A percentile compares a stretch with the other conserved stretches of the same genome.
Evolutionary conservation across 768 basidiomycete species (phyloP).

Genomic region (Russula vinacea): DNA sequence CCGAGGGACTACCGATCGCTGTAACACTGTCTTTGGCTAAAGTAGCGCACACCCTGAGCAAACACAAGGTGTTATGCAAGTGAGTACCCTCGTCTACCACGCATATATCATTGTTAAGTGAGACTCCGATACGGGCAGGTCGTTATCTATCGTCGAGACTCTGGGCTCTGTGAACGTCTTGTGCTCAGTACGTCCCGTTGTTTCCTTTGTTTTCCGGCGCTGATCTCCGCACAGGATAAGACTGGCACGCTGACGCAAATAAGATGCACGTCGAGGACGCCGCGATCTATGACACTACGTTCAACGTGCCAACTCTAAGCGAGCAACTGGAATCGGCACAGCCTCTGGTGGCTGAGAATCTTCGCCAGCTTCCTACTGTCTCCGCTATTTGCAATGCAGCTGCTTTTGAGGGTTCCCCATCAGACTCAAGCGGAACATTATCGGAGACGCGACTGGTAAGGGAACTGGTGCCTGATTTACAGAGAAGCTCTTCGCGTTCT

Average conservation of each 20-base stretch:
- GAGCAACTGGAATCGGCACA: conserved; percentile 9
- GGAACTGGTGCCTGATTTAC: not conserved
- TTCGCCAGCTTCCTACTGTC: conserved; percentile 38
- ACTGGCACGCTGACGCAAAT: conserved; percentile 62
- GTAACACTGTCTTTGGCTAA: conserved; percentile 53
- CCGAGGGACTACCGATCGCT: conserved; percentile 53
- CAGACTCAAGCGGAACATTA: conserved; percentile 36
- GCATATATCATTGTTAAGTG: not conserved
- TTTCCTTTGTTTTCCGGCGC: too few species aligned
- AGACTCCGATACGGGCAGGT: conserved; percentile 26
- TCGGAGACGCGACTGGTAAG: conserved; percentile 56
- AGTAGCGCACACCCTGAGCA: conserved; percentile 47
- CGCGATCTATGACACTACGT: conserved; percentile 39
- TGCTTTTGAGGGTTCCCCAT: conserved; percentile 39
- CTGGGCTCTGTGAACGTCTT: conserved; percentile 58
- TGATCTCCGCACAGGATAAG: conserved; percentile 42
- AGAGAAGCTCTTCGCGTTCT: not conserved
- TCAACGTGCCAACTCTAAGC: conserved; percentile 23
- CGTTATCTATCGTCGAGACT: conserved; percentile 63
- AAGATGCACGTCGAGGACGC: conserved; percentile 54
- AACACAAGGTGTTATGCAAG: conserved; percentile 52
- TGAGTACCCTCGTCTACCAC: not conserved
- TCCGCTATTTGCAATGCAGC: conserved; percentile 54
- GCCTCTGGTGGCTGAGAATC: conserved; percentile 23
- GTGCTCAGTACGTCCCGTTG: conserved; percentile 34